Conservation (phyloP, 305 asterid species). For the Ajuga reptans region DNA sequence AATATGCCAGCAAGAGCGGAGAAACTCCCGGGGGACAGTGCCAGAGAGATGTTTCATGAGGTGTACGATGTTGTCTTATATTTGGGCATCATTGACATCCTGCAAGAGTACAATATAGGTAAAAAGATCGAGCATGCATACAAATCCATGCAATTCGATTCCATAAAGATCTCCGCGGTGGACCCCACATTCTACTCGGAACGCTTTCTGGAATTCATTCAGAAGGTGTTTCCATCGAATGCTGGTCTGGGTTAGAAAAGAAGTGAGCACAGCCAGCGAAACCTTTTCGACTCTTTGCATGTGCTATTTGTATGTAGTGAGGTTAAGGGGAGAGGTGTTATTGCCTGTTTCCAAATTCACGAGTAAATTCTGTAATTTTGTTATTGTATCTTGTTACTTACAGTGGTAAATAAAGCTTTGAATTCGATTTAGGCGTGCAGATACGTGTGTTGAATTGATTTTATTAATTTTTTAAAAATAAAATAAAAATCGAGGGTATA, state of each 20-base stretch:
- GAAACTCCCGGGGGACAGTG: conserved; percentile 40
- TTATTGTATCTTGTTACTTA: conserved; percentile 3
- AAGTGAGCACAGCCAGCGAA: background rate
- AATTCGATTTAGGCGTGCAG: background rate
- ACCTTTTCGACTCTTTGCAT: background rate
- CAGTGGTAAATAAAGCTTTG: conserved; percentile 20
- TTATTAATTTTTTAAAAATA: too few species aligned
- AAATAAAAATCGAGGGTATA: too few species aligned
- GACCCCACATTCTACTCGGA: conserved; percentile 77
- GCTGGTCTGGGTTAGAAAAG: conserved; percentile 22
- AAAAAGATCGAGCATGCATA: conserved; percentile 86
- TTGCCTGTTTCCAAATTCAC: background rate
- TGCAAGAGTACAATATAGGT: conserved; percentile 84
- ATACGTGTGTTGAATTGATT: background rate
- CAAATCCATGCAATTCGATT: conserved; percentile 74
- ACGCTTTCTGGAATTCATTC: conserved; percentile 72
- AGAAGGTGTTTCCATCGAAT: conserved; percentile 70
- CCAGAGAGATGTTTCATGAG: conserved; percentile 51
- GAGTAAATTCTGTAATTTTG: conserved; percentile 16
- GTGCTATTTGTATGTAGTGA: conserved; percentile 10
- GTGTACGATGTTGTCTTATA: conserved; percentile 84
- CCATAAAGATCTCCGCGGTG: conserved; percentile 78
- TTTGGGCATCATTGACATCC: conserved; percentile 82
- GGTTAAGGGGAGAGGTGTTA: background rate
- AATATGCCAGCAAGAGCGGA: conserved; percentile 99